These are phyloP conservation scores for Groenewaldozyma tartarivorans DNA, from an alignment of 805 yeast genomes.

Conservation along the genomic window DNA sequence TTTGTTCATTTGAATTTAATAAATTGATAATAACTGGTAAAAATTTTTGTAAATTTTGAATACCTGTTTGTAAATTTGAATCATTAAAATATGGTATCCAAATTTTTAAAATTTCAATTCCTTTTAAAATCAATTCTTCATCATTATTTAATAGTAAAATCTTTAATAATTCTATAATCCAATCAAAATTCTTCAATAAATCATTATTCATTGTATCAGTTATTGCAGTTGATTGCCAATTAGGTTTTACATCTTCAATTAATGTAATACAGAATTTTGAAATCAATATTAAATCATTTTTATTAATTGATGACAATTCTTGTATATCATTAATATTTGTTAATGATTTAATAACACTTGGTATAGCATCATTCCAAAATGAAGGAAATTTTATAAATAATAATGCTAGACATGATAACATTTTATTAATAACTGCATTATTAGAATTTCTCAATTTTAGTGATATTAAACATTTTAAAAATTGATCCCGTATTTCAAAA, in stretches of 20 bases:
- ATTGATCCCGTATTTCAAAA: conserved; percentile 10
- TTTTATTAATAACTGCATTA: conserved; percentile 45
- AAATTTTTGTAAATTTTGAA: neutral
- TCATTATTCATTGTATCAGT: conserved; percentile 1
- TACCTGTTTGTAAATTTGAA: neutral
- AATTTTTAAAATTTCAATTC: neutral
- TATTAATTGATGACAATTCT: neutral
- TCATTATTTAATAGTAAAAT: neutral
- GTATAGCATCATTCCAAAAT: conserved; percentile 28
- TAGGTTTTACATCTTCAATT: conserved; percentile 19
- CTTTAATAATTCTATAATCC: neutral
- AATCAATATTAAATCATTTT: conserved; percentile 7
- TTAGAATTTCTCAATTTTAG: conserved; percentile 7
- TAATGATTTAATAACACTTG: neutral
- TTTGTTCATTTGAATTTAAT: no score
- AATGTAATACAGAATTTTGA: conserved; percentile 20
- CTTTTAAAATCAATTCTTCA: neutral
- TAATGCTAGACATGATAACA: conserved; percentile 46
- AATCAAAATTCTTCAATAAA: neutral
- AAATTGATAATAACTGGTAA: no score
- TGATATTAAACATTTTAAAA: conserved; percentile 16
- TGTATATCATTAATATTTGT: neutral
- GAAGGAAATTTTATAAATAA: conserved; percentile 34
- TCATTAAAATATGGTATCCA: conserved; percentile 4
- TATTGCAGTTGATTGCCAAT: neutral